Percentiles rank a stretch among this genome's conserved stretches.
Evolutionary conservation across 2,329 filamentous ascomycete genomes (phyloP).

Genomic region (Falciphora oryzae): DNA sequence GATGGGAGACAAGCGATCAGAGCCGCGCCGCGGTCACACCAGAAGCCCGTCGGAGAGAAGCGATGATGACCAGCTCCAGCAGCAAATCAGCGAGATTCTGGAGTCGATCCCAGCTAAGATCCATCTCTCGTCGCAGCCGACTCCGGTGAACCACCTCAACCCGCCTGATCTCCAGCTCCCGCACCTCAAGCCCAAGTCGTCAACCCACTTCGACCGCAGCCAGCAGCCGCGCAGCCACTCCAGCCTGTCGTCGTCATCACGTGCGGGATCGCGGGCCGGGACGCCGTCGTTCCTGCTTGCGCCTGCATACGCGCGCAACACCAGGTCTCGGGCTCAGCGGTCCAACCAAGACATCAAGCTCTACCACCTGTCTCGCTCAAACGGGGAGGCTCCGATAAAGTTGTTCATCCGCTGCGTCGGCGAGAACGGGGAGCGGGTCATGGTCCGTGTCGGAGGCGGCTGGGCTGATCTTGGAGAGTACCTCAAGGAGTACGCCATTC

Average conservation of each 20-base stretch:
- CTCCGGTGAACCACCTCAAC: slow-evolving; percentile 47
- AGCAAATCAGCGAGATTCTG: slow-evolving; percentile 74
- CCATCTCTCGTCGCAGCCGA: slow-evolving; percentile 56
- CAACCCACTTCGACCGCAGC: slow-evolving; percentile 19
- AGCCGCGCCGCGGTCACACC: slow-evolving; percentile 21
- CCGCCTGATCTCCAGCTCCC: slow-evolving; percentile 52
- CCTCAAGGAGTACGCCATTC: slow-evolving; percentile 83
- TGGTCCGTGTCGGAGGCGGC: slow-evolving; percentile 97
- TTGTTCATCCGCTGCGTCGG: slow-evolving; percentile 91
- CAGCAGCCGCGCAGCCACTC: slow-evolving; percentile 42
- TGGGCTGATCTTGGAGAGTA: slow-evolving; percentile 97
- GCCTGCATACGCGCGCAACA: slow-evolving; percentile 47
- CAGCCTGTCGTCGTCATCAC: slow-evolving; percentile 35
- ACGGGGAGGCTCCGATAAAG: slow-evolving; percentile 84
- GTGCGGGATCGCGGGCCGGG: slow-evolving; percentile 43
- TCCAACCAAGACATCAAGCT: slow-evolving; percentile 75
- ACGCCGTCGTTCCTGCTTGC: slow-evolving; percentile 66
- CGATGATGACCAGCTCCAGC: slow-evolving; percentile 65
- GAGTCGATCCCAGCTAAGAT: slow-evolving; percentile 75
- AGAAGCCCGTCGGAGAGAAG: slow-evolving; percentile 31
- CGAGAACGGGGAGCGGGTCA: slow-evolving; percentile 83
- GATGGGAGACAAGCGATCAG: slow-evolving; percentile 35
- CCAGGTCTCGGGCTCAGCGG: slow-evolving; percentile 40
- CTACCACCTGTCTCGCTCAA: slow-evolving; percentile 83
- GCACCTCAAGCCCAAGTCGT: slow-evolving; percentile 27